These are phyloP conservation scores for Cyathus striatus DNA, from an alignment of 768 basidiomycete genomes.

Conservation along the genomic window DNA sequence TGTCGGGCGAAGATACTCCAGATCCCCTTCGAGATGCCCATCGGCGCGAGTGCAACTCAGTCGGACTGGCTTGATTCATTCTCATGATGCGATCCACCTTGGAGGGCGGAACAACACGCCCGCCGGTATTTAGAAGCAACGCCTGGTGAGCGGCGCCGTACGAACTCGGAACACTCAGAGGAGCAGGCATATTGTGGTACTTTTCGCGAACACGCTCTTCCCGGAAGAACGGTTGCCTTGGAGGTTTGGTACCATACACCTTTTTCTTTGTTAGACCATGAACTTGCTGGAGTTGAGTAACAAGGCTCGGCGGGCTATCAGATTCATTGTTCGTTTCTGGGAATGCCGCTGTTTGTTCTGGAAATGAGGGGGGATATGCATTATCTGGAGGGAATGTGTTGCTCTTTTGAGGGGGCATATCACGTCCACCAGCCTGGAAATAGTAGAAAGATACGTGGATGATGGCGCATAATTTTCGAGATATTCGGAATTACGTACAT, in stretches of 20 bases:
- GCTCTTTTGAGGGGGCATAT: slow-evolving; percentile 20
- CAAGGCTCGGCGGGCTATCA: slow-evolving; percentile 41
- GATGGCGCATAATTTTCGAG: slow-evolving; percentile 20
- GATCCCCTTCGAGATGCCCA: slow-evolving; percentile 23
- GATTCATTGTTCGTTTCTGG: slow-evolving; percentile 12
- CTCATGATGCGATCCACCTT: slow-evolving; percentile 28
- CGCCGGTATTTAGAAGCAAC: slow-evolving; percentile 18
- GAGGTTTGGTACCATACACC: slow-evolving; percentile 48
- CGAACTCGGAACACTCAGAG: slow-evolving; percentile 19
- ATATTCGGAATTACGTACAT: slow-evolving; percentile 9
- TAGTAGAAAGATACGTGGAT: slow-evolving; percentile 2
- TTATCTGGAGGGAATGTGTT: slow-evolving; percentile 30
- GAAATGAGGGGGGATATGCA: slow-evolving; percentile 11
- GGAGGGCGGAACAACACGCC: slow-evolving; percentile 25
- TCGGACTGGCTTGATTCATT: slow-evolving; percentile 26
- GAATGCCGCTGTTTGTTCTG: slow-evolving; percentile 4
- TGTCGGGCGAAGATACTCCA: slow-evolving; percentile 31
- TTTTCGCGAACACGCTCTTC: slow-evolving; percentile 38
- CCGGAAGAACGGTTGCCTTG: slow-evolving; percentile 46
- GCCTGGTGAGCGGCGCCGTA: slow-evolving; percentile 7
- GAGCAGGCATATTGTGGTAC: slow-evolving; percentile 16
- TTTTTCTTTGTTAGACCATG: slow-evolving; percentile 72
- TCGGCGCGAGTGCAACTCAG: slow-evolving; percentile 23
- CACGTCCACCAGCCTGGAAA: not conserved
- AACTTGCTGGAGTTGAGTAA: slow-evolving; percentile 58